Conservation (phyloP, 179 eudicot species). For the Camellia oleifera region DNA sequence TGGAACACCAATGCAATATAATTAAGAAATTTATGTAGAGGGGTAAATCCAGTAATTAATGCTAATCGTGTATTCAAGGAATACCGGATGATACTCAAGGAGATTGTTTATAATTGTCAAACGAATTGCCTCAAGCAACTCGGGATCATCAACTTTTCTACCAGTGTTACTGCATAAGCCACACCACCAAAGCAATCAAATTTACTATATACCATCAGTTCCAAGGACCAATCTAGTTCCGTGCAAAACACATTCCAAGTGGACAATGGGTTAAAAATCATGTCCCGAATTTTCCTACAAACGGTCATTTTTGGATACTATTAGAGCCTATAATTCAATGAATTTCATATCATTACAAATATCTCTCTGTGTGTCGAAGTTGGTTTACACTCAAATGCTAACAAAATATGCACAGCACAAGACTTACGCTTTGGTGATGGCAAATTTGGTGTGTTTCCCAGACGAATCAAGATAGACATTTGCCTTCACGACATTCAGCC, state of each 20-base stretch:
- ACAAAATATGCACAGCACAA: conserved; percentile 11
- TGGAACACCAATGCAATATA: conserved; percentile 29
- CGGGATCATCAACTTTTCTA: conserved; percentile 91
- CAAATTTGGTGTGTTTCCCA: conserved; percentile 96
- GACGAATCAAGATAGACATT: conserved; percentile 93
- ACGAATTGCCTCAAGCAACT: conserved; percentile 88
- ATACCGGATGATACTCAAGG: conserved; percentile 91
- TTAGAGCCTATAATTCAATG: neutral
- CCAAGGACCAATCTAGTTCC: neutral
- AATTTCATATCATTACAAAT: neutral
- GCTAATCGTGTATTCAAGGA: conserved; percentile 3
- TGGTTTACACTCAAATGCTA: neutral
- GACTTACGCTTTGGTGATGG: conserved; percentile 94
- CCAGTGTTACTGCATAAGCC: conserved; percentile 62
- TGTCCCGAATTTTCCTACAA: neutral
- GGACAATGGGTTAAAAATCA: neutral
- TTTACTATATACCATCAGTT: neutral
- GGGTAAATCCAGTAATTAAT: neutral
- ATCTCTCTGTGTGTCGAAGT: neutral
- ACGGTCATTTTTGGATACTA: neutral
- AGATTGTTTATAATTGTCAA: conserved; percentile 90
- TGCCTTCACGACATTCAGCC: conserved; percentile 94
- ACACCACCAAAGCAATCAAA: conserved; percentile 9
- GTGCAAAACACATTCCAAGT: neutral
- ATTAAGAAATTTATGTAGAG: neutral